Base-by-base conservation (phyloP, 306 rosid genomes). In the Pachyrhizus erosus region DNA sequence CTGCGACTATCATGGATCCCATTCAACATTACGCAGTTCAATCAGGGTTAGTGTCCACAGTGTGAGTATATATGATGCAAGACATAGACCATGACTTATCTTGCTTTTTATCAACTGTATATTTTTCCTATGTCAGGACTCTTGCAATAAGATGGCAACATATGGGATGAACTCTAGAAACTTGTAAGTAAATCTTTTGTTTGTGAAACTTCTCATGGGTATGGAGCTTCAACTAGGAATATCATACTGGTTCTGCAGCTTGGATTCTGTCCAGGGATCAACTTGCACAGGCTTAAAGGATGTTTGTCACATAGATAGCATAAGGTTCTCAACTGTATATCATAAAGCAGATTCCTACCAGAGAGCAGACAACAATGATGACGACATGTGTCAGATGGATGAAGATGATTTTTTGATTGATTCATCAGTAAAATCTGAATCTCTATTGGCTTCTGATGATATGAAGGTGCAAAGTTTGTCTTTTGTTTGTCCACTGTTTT, bases 341-440 rank as follows among this genome's bases (percentile, higher is more conserved):
- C 86, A 88, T 20, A 86, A 83, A 65, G 73, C 84, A 48, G 88
- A 73, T 79, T 87, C 85, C 87, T 77, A 84, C 71, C 88, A 88
- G 82, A 86, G 91, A 78, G 78, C 87, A 23, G 78, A 67, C 86
- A 91, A 82, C 75, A 49, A 65, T 82, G 92, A 86, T 23, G 94
- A 90, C 64, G 97, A 92, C 67, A 89, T 94, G 93, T 92, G 97
- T 81, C 97, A 82, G 74, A 90, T 91, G 65, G 97, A 91, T 84
- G 62, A 85, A 79, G 95, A 94, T 82, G 93, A 90, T 42, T 68
- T 90, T 60, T 62, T 87, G 49, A 78, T 68, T 79, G 87, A 57
- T 85, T 84, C 94, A 80, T 86, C 91, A 65, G 87, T 77, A 75
- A 89, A 91, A 82, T 79, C 88, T 64, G 83, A 60, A 58, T 88